phyloP scores from a whole-genome alignment of 306 rosid genomes.

The Macrotyloma uniflorum region DNA sequence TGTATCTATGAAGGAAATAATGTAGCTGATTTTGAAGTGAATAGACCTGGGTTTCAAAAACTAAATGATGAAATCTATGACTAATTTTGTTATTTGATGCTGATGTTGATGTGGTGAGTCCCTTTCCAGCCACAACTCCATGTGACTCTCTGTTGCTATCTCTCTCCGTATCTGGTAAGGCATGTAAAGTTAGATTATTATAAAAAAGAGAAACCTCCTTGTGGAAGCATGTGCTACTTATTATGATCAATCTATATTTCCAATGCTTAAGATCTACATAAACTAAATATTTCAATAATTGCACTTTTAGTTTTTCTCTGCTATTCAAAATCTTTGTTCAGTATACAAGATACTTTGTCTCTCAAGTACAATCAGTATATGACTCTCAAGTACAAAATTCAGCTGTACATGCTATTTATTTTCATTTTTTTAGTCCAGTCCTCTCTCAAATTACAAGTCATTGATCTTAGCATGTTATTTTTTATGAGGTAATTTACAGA shows the following conservation, averaged over 20 bases:
- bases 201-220: neutral
- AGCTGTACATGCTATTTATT: neutral
- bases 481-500: neutral
- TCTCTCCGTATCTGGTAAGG: conserved; percentile 8
- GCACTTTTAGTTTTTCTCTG: neutral
- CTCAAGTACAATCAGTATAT: neutral
- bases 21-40: neutral
- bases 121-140: conserved; percentile 58
- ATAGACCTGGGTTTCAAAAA: conserved; percentile 50
- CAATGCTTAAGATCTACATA: neutral
- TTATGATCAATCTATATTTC: neutral
- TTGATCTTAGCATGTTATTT: neutral
- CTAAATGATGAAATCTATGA: conserved; percentile 64
- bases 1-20: conserved; percentile 1
- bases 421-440: neutral
- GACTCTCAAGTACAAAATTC: no score
- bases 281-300: neutral
- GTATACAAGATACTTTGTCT: neutral
- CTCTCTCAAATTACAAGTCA: neutral
- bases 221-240: neutral
- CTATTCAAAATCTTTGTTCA: neutral
- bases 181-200: neutral
- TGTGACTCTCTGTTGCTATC: conserved; percentile 46
- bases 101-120: conserved; percentile 56
- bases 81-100: conserved; percentile 24